These are phyloP conservation scores for Amaranthus hypochondriacus DNA, from an alignment of 148 eudicot species.

Conservation along the genomic window DNA sequence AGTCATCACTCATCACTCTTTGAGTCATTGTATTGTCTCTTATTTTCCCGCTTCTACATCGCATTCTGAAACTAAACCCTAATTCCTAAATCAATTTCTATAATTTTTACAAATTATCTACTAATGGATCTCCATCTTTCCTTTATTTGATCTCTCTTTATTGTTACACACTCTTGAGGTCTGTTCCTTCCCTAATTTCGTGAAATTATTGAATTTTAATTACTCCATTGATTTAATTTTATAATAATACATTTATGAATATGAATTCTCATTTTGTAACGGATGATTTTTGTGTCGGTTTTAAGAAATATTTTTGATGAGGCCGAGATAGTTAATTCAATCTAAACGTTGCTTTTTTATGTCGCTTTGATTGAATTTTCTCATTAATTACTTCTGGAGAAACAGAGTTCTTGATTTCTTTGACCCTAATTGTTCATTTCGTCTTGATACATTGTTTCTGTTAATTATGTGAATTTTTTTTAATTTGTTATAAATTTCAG, in stretches of 20 bases:
- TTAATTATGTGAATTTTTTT: background rate
- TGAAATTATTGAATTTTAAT: background rate
- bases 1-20: slow-evolving; percentile 3
- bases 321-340: slow-evolving; percentile 1
- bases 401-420: slow-evolving; percentile 9
- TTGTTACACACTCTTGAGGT: slow-evolving; percentile 17
- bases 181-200: background rate
- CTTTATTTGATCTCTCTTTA: background rate
- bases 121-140: background rate
- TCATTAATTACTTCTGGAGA: background rate
- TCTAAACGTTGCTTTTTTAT: slow-evolving; percentile 9
- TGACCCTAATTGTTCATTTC: background rate
- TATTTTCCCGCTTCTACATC: slow-evolving; percentile 27
- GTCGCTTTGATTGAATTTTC: slow-evolving; percentile 12
- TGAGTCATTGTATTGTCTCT: slow-evolving; percentile 2
- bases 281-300: slow-evolving; percentile 32
- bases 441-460: background rate
- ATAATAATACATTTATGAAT: too few species aligned
- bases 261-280: slow-evolving; percentile 10
- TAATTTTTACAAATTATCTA: background rate
- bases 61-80: slow-evolving; percentile 17
- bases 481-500: background rate
- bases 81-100: background rate
- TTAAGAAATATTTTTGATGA: slow-evolving; percentile 20
- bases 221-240: background rate